Percentiles rank a stretch among this genome's conserved stretches.
Conservation (phyloP, 768 basidiomycete genomes). For the Artomyces pyxidatus region DNA sequence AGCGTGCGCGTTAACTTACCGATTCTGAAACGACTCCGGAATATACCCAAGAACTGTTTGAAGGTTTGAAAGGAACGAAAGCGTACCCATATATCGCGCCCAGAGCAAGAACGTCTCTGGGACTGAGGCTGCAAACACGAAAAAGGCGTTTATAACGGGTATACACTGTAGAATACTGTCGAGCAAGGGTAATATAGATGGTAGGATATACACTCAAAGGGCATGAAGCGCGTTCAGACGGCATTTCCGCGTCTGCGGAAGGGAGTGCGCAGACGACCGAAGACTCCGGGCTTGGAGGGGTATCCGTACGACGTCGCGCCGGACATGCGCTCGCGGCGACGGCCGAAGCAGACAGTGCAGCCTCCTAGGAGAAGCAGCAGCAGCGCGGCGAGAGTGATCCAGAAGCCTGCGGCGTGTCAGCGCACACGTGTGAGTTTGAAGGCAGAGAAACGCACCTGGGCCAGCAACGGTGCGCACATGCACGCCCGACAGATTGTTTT, state of each 20-base stretch:
- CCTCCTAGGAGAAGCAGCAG: slow-evolving; percentile 11
- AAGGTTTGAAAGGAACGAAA: no score
- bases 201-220: not conserved
- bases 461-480: slow-evolving; percentile 44
- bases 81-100: no score
- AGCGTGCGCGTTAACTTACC: no score
- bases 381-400: slow-evolving; percentile 11
- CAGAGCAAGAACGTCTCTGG: no score
- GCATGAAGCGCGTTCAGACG: not conserved
- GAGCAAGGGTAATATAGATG: not conserved
- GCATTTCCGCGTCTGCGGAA: not conserved
- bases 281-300: slow-evolving; percentile 6
- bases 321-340: slow-evolving; percentile 12
- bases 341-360: slow-evolving; percentile 6
- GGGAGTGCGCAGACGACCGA: not conserved
- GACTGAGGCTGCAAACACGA: no score
- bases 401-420: slow-evolving; percentile 5
- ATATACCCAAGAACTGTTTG: no score
- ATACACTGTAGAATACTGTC: not conserved
- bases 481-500: slow-evolving; percentile 40
- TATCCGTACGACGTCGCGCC: slow-evolving; percentile 1
- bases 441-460: slow-evolving; percentile 42
- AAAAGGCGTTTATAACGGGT: no score
- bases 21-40: no score
- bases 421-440: not conserved